Percentiles rank a stretch among this genome's conserved stretches.
These are phyloP conservation scores for Rhodotorula sp. DNA, from an alignment of 1,284 basidiomycete genomes.

Conservation along the genomic window DNA sequence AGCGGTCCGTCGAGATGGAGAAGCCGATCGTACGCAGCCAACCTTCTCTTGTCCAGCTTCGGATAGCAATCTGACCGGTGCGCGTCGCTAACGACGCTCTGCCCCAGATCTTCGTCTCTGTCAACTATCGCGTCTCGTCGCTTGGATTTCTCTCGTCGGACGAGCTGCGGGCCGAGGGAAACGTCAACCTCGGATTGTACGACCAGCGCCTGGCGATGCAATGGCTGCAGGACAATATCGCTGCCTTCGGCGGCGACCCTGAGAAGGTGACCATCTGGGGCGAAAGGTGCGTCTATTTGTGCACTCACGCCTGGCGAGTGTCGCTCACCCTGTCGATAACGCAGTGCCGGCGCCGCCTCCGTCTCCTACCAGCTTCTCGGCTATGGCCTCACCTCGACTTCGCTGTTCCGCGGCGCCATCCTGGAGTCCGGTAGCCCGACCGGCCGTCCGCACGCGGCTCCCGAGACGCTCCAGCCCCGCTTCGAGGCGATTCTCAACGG, in stretches of 20 bases:
- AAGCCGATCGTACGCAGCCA: slow-evolving; percentile 28
- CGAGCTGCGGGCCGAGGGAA: slow-evolving; percentile 45
- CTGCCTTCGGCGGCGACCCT: slow-evolving; percentile 60
- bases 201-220: slow-evolving; percentile 34
- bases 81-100: neutral
- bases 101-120: slow-evolving; percentile 35
- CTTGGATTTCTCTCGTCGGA: slow-evolving; percentile 58
- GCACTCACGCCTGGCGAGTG: neutral
- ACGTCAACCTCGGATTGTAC: slow-evolving; percentile 25
- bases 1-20: slow-evolving; percentile 34
- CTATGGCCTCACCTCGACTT: slow-evolving; percentile 16
- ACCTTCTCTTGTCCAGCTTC: too few relatives aligned
- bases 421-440: slow-evolving; percentile 50
- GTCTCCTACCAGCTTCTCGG: slow-evolving; percentile 36
- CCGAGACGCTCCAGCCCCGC: slow-evolving; percentile 25
- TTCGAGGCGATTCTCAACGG: slow-evolving; percentile 46
- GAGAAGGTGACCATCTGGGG: slow-evolving; percentile 50
- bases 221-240: slow-evolving; percentile 61
- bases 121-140: slow-evolving; percentile 55
- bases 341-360: slow-evolving; percentile 28
- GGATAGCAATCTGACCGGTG: neutral
- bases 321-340: too few relatives aligned
- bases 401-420: slow-evolving; percentile 51
- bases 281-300: slow-evolving; percentile 46
- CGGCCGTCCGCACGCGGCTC: neutral